A percentile compares a stretch with the other conserved stretches of the same genome.
phyloP scores from a whole-genome alignment of 495 filamentous ascomycete genomes.

The Pseudoneurospora amorphoporcata region DNA sequence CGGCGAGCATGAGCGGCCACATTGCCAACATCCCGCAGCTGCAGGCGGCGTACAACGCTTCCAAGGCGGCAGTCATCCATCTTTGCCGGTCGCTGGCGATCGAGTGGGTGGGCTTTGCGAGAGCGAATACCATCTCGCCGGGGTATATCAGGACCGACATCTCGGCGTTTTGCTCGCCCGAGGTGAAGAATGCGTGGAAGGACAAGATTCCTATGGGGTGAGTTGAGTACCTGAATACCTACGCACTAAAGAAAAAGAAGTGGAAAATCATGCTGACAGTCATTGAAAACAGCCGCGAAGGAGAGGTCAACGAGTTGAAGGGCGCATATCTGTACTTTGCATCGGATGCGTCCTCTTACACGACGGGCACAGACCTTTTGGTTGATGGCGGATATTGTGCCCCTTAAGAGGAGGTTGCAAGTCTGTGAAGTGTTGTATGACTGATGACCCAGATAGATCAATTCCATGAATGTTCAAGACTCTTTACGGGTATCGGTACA shows the following conservation, averaged over 20 bases:
- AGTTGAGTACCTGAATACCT: constrained; percentile 9
- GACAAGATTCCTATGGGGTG: constrained; percentile 78
- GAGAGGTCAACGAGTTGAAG: constrained; percentile 68
- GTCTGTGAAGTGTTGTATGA: neutral
- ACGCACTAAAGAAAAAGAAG: neutral
- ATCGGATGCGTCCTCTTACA: constrained; percentile 74
- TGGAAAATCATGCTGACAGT: neutral
- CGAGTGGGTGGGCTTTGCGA: constrained; percentile 79
- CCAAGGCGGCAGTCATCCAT: constrained; percentile 78
- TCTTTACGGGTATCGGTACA: no score
- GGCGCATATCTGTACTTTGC: constrained; percentile 84
- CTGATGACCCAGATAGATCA: neutral
- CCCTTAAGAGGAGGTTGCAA: constrained; percentile 16
- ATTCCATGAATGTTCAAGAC: no score
- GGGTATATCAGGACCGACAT: constrained; percentile 86
- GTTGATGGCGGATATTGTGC: constrained; percentile 59
- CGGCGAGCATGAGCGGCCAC: constrained; percentile 73
- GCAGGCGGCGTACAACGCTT: constrained; percentile 79
- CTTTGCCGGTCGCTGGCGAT: constrained; percentile 76
- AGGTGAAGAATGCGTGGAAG: constrained; percentile 64
- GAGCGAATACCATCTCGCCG: constrained; percentile 73
- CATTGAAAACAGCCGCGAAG: constrained; percentile 44
- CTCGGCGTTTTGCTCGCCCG: constrained; percentile 57
- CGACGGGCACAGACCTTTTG: constrained; percentile 66
- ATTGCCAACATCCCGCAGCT: constrained; percentile 83